Percentiles rank a stretch among this genome's conserved stretches.
These are phyloP conservation scores for Apiotrichum gracile DNA, from an alignment of 1,284 basidiomycete species.

Conservation along the genomic window DNA sequence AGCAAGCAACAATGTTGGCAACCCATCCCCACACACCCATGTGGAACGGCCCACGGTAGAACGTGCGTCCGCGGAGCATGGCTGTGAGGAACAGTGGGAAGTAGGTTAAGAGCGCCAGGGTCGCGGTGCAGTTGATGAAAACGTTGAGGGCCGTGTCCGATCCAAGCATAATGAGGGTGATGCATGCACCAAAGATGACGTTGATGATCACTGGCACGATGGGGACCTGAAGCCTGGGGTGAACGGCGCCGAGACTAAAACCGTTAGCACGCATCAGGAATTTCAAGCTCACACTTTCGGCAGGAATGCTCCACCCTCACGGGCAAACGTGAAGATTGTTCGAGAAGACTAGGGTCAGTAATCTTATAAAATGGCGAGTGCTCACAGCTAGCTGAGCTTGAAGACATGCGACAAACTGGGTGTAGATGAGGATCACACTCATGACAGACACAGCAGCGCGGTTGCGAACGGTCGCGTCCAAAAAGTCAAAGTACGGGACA, in stretches of 20 bases:
- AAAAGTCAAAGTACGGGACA: too few relatives aligned
- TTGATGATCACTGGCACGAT: slow-evolving; percentile 1
- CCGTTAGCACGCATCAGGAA: too few relatives aligned
- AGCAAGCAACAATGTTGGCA: background rate
- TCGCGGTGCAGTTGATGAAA: background rate
- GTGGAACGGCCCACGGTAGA: background rate
- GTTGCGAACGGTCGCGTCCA: too few relatives aligned
- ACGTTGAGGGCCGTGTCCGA: slow-evolving; percentile 5
- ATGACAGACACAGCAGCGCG: too few relatives aligned
- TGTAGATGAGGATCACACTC: too few relatives aligned
- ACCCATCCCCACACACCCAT: background rate
- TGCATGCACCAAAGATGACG: background rate
- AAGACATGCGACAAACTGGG: too few relatives aligned
- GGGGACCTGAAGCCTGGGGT: slow-evolving; percentile 1
- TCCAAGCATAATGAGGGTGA: slow-evolving; percentile 3
- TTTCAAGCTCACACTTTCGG: background rate
- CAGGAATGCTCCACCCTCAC: slow-evolving; percentile 6
- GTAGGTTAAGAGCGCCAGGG: background rate
- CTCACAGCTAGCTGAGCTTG: background rate
- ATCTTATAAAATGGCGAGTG: too few relatives aligned
- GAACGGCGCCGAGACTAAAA: background rate
- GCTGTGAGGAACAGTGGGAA: background rate
- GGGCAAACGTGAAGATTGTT: slow-evolving; percentile 3
- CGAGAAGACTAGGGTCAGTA: background rate
- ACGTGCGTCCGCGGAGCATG: background rate